phyloP scores from a whole-genome alignment of 495 filamentous ascomycete genomes.

The Letharia columbiana region DNA sequence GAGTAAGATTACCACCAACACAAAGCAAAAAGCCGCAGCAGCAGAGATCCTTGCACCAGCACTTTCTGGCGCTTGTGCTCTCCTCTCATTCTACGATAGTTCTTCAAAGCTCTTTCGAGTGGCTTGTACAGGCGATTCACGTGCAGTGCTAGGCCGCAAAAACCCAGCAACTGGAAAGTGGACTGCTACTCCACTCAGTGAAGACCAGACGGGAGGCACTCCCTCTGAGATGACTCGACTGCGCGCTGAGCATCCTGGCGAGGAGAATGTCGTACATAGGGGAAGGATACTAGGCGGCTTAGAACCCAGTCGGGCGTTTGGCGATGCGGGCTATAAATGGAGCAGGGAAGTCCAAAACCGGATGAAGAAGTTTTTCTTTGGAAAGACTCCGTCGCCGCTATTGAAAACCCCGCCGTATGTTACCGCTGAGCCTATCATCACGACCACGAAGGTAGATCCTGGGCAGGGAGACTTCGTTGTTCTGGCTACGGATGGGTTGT shows the following conservation, averaged over 20 bases:
- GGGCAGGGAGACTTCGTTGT: slow-evolving; percentile 90
- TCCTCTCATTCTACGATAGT: slow-evolving; percentile 93
- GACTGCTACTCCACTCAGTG: slow-evolving; percentile 79
- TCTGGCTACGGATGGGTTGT: slow-evolving; percentile 92
- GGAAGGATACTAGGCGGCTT: slow-evolving; percentile 86
- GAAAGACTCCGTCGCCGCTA: slow-evolving; percentile 57
- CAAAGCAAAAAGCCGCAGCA: slow-evolving; percentile 76
- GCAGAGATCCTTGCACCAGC: slow-evolving; percentile 90
- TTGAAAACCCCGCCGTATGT: slow-evolving; percentile 94
- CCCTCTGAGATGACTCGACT: slow-evolving; percentile 73
- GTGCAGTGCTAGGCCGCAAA: slow-evolving; percentile 82
- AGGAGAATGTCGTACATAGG: slow-evolving; percentile 72
- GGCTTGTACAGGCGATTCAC: slow-evolving; percentile 89
- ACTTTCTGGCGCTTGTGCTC: slow-evolving; percentile 87
- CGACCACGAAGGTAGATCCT: slow-evolving; percentile 89
- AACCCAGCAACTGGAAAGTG: slow-evolving; percentile 68
- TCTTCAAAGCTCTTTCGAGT: slow-evolving; percentile 74
- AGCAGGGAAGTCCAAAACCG: slow-evolving; percentile 68
- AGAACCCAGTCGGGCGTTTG: slow-evolving; percentile 89
- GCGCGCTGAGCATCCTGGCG: slow-evolving; percentile 76
- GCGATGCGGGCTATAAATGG: slow-evolving; percentile 97
- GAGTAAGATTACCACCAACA: slow-evolving; percentile 66
- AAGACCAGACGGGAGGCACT: slow-evolving; percentile 87
- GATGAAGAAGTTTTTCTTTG: slow-evolving; percentile 79
- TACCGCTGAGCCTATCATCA: slow-evolving; percentile 90